Conservation (phyloP, 192 early-diverging fungal genomes). For the Polychytrium aggregatum region DNA sequence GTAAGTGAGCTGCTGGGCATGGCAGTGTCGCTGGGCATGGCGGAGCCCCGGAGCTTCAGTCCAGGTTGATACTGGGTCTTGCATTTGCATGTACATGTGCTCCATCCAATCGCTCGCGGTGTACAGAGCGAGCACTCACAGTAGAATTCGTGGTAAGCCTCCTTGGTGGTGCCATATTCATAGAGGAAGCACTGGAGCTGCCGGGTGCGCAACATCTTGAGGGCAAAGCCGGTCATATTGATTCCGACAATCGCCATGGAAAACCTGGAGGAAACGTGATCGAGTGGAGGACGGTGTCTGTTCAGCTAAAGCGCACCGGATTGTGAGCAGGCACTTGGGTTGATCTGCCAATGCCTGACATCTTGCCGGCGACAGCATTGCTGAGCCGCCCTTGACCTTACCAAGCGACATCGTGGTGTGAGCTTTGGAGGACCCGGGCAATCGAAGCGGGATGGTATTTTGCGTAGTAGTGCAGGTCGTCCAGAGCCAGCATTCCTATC, state of each 20-base stretch:
- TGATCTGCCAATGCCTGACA: neutral
- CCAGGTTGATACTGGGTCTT: no score
- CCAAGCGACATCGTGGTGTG: conserved; percentile 54
- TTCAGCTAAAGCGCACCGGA: neutral
- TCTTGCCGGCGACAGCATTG: neutral
- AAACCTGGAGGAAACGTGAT: conserved; percentile 36
- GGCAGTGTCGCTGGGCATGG: neutral
- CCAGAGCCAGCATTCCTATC: conserved; percentile 62
- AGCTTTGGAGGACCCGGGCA: conserved; percentile 41
- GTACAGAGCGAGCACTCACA: conserved; percentile 35
- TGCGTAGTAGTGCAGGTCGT: conserved; percentile 59
- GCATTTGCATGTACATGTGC: neutral
- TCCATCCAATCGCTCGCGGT: neutral
- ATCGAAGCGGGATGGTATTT: conserved; percentile 41
- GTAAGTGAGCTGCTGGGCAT: neutral
- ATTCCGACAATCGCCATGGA: conserved; percentile 75
- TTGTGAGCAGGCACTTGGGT: neutral
- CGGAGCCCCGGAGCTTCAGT: no score
- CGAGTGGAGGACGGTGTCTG: neutral
- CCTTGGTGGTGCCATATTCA: conserved; percentile 38
- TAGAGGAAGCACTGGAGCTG: conserved; percentile 56
- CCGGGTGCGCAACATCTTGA: conserved; percentile 46
- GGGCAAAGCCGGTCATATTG: conserved; percentile 58
- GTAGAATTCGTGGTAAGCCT: conserved; percentile 61
- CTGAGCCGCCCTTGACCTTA: no score